Evolutionary conservation across 2,329 filamentous ascomycete species (phyloP), one percentile per base, ranked within the genome.

Genomic region (Ascochyta rabiei): DNA sequence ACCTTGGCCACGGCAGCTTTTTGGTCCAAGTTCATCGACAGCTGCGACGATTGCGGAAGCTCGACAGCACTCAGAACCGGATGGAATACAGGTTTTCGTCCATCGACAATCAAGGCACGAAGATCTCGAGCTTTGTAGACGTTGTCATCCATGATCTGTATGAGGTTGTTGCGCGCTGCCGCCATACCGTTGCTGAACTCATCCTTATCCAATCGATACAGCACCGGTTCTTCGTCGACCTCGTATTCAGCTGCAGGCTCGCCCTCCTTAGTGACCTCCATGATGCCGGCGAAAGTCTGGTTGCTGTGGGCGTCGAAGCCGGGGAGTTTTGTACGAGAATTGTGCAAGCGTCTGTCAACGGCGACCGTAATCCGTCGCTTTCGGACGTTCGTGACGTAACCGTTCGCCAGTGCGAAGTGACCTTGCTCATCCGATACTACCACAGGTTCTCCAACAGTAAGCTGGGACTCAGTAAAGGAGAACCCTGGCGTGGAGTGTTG

Each of bases 161-260:
- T 86, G 1, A 99, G 83, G 64, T 98, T 99, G 76, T 96, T 97
- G 48, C 95, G 87, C 40, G 96, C 90, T 26, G 89, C 89, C 3
- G 95, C 92, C 91, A 99, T 96, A 53, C 95, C 95, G 67, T 96
- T 98, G 76, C 91, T 96, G 75, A 99, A 99, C 70, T 99, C 95
- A 67, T 99, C 95, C 72, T 97, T 97, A 76, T 99, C 95, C 4
- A 99, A 80, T 21, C 95, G 89, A 67, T 96, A 99, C 43, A 86
- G 81, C 6, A 89, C 77, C 4, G 84, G 84, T 4, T 82, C 74
- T 52, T 81, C 79, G 53, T 81, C 79, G 0, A 77, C 31, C 79
- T 80, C 56, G 69, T 59, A 41, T 5, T 62, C 23, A n/a, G 49
- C 38, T 5, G 48, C 23, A n/a, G 57, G 39, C 16, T 69, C 67